phyloP scores from a whole-genome alignment of 176 grass and related monocot genomes.

The Chrysopogon serrulatus region DNA sequence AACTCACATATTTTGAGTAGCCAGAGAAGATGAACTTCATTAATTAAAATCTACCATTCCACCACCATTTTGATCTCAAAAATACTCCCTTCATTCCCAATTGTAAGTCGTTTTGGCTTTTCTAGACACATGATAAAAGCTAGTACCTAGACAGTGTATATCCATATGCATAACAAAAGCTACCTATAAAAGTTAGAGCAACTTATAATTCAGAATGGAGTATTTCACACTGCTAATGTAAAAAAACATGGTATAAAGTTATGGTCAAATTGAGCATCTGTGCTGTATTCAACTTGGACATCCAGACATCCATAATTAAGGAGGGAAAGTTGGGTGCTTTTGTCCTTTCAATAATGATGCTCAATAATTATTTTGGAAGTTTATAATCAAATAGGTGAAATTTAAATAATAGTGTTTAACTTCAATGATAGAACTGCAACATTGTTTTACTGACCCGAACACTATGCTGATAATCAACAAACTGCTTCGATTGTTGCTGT shows the following conservation, averaged over 20 bases:
- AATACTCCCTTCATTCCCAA: not conserved
- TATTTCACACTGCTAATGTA: not conserved
- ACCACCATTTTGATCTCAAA: constrained; percentile 10
- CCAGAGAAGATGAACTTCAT: not conserved
- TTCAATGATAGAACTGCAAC: not conserved
- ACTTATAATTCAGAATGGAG: not conserved
- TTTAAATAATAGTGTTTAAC: not conserved
- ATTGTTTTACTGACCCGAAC: constrained; percentile 51
- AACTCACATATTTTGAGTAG: not conserved
- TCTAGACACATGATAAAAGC: not conserved
- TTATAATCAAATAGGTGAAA: not conserved
- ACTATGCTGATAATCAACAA: constrained; percentile 97
- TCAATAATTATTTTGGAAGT: not conserved
- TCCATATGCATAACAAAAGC: not conserved
- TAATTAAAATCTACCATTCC: not conserved
- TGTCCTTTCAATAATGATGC: not conserved
- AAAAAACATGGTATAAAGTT: not conserved
- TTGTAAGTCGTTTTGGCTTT: not conserved
- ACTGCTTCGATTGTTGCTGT: constrained; percentile 93
- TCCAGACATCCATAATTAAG: not conserved
- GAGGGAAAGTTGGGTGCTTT: not conserved
- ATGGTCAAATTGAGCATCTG: not conserved
- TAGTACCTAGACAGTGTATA: not conserved
- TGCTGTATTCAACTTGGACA: not conserved
- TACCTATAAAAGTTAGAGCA: not conserved